Percentiles rank a stretch among this genome's conserved stretches.
Conservation (phyloP, 495 filamentous ascomycete species). For the Margaritispora aquatica region DNA sequence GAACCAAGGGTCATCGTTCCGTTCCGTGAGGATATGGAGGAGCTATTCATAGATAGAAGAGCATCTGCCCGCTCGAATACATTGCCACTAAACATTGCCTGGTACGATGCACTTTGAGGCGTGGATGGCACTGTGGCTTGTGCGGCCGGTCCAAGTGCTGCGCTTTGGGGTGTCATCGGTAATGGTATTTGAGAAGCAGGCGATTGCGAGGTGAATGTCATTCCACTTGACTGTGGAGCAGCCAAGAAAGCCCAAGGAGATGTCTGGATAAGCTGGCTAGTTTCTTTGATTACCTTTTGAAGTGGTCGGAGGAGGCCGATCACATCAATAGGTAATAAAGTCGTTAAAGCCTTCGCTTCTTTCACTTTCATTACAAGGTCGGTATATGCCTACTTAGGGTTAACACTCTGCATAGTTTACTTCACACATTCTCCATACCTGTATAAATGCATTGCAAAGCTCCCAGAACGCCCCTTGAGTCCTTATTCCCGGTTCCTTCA, state of each 20-base stretch:
- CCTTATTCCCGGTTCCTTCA: slow-evolving; percentile 73
- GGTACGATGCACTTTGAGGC: slow-evolving; percentile 56
- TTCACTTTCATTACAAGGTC: slow-evolving; percentile 67
- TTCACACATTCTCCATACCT: slow-evolving; percentile 26
- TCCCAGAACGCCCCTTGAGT: slow-evolving; percentile 78
- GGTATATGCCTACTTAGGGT: slow-evolving; percentile 52
- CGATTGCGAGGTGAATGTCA: slow-evolving; percentile 18
- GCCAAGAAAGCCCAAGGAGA: slow-evolving; percentile 63
- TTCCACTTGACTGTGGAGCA: slow-evolving; percentile 11
- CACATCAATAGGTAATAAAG: slow-evolving; percentile 60
- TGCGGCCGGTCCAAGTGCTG: slow-evolving; percentile 79
- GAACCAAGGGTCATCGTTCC: slow-evolving; percentile 25
- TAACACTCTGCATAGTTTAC: not conserved
- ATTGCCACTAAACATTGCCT: slow-evolving; percentile 57
- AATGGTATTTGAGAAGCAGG: slow-evolving; percentile 30
- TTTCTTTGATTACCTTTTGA: slow-evolving; percentile 70
- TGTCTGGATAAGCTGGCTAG: slow-evolving; percentile 61
- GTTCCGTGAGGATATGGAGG: slow-evolving; percentile 15
- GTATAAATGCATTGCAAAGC: slow-evolving; percentile 69
- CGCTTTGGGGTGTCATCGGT: slow-evolving; percentile 67
- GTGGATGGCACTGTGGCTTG: slow-evolving; percentile 84
- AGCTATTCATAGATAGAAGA: slow-evolving; percentile 48
- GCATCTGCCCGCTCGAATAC: slow-evolving; percentile 72
- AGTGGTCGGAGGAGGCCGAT: slow-evolving; percentile 67
- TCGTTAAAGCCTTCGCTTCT: slow-evolving; percentile 53